phyloP scores from a whole-genome alignment of 2,329 filamentous ascomycete genomes.

The Aspergillus felis region DNA sequence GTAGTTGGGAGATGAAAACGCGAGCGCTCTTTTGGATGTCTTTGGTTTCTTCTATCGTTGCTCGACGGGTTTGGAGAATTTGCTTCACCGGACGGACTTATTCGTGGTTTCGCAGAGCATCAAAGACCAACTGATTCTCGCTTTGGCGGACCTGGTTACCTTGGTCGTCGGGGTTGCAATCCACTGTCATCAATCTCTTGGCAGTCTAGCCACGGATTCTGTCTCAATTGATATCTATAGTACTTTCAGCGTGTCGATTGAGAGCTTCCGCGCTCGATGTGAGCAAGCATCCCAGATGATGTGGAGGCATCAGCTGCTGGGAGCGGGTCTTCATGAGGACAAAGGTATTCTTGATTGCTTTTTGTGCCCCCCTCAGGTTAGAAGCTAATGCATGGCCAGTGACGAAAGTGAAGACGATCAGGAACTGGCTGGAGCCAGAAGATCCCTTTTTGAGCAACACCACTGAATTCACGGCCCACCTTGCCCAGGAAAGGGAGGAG shows the following conservation, averaged over 20 bases:
- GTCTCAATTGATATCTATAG: conserved; percentile 37
- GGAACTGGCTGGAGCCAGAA: conserved; percentile 43
- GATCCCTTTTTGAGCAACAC: conserved; percentile 45
- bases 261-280: conserved; percentile 33
- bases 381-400: conserved; percentile 14
- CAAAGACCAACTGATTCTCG: conserved; percentile 43
- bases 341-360: conserved; percentile 16
- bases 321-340: conserved; percentile 28
- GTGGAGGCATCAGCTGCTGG: conserved; percentile 37
- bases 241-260: conserved; percentile 34
- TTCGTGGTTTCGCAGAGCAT: conserved; percentile 46
- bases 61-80: conserved; percentile 38
- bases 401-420: conserved; percentile 28
- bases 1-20: conserved; percentile 48
- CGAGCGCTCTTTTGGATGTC: conserved; percentile 45
- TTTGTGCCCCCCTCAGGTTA: too few relatives aligned
- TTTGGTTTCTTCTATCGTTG: conserved; percentile 53
- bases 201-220: conserved; percentile 17
- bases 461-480: conserved; percentile 40
- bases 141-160: conserved; percentile 35
- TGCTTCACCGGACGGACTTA: conserved; percentile 47
- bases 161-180: conserved; percentile 30
- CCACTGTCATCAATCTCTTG: conserved; percentile 33
- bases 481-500: conserved; percentile 44
- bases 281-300: conserved; percentile 35